Conservation (phyloP, 2,329 filamentous ascomycete species). For the Aspergillus clavatus region DNA sequence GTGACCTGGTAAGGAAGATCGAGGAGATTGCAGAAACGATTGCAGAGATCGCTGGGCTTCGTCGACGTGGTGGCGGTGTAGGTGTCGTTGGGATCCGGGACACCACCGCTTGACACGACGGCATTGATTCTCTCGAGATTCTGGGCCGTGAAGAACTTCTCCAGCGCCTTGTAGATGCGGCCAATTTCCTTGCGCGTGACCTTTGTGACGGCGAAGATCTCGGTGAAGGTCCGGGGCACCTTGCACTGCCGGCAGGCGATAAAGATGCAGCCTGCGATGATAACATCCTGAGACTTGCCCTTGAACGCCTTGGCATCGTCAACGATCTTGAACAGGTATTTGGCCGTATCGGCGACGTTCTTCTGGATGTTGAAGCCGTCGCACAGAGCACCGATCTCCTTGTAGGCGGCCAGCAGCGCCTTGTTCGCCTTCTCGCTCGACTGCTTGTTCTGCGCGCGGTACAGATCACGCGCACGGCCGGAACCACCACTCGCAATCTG, state of each 20-base stretch:
- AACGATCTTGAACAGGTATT: constrained; percentile 91
- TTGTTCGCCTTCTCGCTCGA: constrained; percentile 80
- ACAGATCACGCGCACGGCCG: constrained; percentile 66
- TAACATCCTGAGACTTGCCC: constrained; percentile 87
- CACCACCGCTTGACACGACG: constrained; percentile 48
- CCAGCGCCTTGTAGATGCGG: constrained; percentile 86
- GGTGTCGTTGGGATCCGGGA: constrained; percentile 48
- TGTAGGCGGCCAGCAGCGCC: constrained; percentile 72
- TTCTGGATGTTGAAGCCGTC: constrained; percentile 78
- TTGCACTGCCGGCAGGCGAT: constrained; percentile 89
- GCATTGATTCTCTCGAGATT: constrained; percentile 54
- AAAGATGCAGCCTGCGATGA: constrained; percentile 96
- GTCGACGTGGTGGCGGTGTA: constrained; percentile 74
- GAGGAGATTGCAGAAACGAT: constrained; percentile 83
- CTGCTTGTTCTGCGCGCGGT: constrained; percentile 77
- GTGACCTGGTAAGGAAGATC: constrained; percentile 69
- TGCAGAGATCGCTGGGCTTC: constrained; percentile 76
- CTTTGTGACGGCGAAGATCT: constrained; percentile 88
- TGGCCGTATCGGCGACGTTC: constrained; percentile 80
- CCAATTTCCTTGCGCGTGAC: constrained; percentile 98
- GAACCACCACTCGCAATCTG: constrained; percentile 78
- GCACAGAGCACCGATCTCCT: constrained; percentile 81
- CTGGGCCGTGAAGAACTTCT: constrained; percentile 77
- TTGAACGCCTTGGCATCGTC: constrained; percentile 93
- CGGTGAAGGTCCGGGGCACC: constrained; percentile 83